Percentiles rank a stretch among this genome's conserved stretches.
These are phyloP conservation scores for Durio zibethinus DNA, from an alignment of 345 rosid species.

Conservation along the genomic window DNA sequence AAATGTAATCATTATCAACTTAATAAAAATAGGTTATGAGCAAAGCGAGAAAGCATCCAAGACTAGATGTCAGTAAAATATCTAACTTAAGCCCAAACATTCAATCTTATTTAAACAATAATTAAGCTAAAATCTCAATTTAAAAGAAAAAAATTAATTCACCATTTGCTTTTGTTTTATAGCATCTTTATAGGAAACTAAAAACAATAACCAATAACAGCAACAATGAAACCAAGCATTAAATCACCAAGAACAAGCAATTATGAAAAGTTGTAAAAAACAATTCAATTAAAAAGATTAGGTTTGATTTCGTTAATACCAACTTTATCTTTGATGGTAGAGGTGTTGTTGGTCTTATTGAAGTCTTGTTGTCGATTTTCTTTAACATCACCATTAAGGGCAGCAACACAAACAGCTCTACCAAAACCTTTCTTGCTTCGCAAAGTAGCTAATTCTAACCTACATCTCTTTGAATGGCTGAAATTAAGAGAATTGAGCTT, in stretches of 20 bases:
- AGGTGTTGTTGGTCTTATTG: background rate
- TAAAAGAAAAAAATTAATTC: background rate
- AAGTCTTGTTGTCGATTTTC: background rate
- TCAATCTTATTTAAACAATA: background rate
- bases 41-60: background rate
- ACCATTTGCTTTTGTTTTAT: background rate
- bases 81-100: background rate
- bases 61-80: background rate
- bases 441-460: constrained; percentile 28
- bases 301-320: constrained; percentile 29
- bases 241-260: background rate
- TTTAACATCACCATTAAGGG: constrained; percentile 14
- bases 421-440: constrained; percentile 25
- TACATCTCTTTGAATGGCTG: constrained; percentile 22
- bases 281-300: no score
- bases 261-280: background rate
- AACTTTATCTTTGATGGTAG: constrained; percentile 49
- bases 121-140: background rate
- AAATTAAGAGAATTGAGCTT: constrained; percentile 23
- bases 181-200: background rate
- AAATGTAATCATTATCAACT: background rate
- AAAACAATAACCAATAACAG: background rate
- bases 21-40: background rate
- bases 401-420: constrained; percentile 40
- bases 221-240: no score